phyloP scores from a whole-genome alignment of 2,329 filamentous ascomycete genomes.

The Neoarthrinium moseri region DNA sequence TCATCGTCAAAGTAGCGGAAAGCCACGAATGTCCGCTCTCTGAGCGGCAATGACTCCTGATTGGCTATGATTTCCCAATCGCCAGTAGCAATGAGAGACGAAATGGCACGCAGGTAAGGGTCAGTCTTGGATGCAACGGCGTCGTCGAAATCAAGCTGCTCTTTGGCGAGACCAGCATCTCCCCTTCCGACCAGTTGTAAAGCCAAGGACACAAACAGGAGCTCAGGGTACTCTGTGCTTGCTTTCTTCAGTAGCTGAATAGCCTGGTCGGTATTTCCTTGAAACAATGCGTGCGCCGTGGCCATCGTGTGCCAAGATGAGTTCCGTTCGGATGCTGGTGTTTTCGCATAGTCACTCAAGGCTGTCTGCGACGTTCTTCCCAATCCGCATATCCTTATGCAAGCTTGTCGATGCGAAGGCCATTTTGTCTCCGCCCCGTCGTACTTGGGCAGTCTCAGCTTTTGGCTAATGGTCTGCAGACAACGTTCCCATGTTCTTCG shows the following conservation, averaged over 20 bases:
- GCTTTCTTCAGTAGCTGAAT: conserved; percentile 68
- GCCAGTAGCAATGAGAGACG: conserved; percentile 72
- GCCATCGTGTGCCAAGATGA: conserved; percentile 67
- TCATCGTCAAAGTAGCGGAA: conserved; percentile 64
- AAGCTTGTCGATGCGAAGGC: conserved; percentile 71
- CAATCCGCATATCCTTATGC: conserved; percentile 73
- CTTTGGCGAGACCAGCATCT: conserved; percentile 40
- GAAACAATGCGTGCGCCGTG: conserved; percentile 73
- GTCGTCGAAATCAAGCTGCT: conserved; percentile 58
- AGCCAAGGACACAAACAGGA: conserved; percentile 67
- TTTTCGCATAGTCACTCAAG: conserved; percentile 42
- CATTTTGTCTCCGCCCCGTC: conserved; percentile 62
- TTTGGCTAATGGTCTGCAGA: conserved; percentile 63
- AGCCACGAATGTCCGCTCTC: conserved; percentile 73
- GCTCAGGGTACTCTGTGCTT: conserved; percentile 60
- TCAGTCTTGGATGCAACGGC: conserved; percentile 64
- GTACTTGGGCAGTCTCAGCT: conserved; percentile 60
- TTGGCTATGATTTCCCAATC: conserved; percentile 74
- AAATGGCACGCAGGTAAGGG: conserved; percentile 77
- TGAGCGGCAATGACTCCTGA: conserved; percentile 70
- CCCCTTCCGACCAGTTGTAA: conserved; percentile 61
- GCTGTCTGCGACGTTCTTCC: conserved; percentile 52
- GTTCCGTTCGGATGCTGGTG: conserved; percentile 44
- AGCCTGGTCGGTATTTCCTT: conserved; percentile 66
- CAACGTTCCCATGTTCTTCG: conserved; percentile 57